Evolutionary conservation across 1,284 basidiomycete species (phyloP).

Genomic region (Microbotryum intermedium): DNA sequence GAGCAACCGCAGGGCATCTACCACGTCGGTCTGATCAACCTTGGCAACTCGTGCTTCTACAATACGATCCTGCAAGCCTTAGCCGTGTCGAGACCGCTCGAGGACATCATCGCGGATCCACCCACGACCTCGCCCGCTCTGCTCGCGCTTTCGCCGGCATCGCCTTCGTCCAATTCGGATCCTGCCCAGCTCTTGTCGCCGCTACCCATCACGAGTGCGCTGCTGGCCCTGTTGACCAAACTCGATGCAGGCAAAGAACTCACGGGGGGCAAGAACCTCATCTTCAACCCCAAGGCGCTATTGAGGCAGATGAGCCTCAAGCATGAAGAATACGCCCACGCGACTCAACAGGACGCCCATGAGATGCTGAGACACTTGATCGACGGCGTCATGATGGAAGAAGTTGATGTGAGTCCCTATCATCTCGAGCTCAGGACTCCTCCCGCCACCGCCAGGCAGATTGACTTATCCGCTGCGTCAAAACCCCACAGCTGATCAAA

Average conservation of each 20-base stretch:
- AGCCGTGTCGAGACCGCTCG: slow-evolving; percentile 32
- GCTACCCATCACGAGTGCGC: slow-evolving; percentile 30
- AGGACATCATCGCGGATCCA: slow-evolving; percentile 30
- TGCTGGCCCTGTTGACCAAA: slow-evolving; percentile 22
- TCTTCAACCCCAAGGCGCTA: slow-evolving; percentile 44
- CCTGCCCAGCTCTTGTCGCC: slow-evolving; percentile 30
- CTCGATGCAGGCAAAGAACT: slow-evolving; percentile 11
- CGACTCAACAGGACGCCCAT: slow-evolving; percentile 81
- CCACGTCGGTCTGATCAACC: slow-evolving; percentile 31
- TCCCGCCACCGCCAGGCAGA: neutral
- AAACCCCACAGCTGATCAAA: slow-evolving; percentile 57
- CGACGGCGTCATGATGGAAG: slow-evolving; percentile 92
- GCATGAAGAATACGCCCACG: slow-evolving; percentile 84
- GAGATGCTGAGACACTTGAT: slow-evolving; percentile 80
- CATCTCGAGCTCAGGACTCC: neutral
- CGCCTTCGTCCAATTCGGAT: slow-evolving; percentile 20
- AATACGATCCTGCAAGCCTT: slow-evolving; percentile 38
- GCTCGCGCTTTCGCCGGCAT: slow-evolving; percentile 24
- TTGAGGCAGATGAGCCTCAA: slow-evolving; percentile 65
- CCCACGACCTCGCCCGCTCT: slow-evolving; percentile 30
- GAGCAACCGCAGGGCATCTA: too few species aligned
- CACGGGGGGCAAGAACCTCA: slow-evolving; percentile 4
- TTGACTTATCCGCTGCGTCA: neutral
- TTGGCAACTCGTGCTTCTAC: slow-evolving; percentile 38
- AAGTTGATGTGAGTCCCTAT: slow-evolving; percentile 63